Evolutionary conservation across 2,329 filamentous ascomycete species (phyloP).

Genomic region (Calonectria crousiana): DNA sequence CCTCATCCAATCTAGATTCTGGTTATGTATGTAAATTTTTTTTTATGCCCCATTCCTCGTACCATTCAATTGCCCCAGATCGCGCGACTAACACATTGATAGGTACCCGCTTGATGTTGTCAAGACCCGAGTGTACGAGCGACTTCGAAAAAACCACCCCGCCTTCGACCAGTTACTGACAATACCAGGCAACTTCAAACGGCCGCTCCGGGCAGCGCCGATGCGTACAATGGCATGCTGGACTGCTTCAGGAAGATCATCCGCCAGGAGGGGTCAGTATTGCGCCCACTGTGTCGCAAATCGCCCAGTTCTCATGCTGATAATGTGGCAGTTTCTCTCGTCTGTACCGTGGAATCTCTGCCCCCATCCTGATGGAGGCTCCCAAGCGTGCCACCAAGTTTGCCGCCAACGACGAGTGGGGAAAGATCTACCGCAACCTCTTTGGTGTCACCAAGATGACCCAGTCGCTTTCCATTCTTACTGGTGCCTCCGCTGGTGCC

Average conservation of each 20-base stretch:
- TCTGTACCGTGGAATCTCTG: conserved; percentile 94
- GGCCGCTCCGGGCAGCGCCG: conserved; percentile 77
- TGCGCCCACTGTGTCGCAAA: conserved; percentile 21
- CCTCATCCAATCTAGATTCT: conserved; percentile 72
- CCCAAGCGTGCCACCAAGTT: conserved; percentile 97
- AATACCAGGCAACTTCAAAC: conserved; percentile 84
- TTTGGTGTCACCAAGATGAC: conserved; percentile 91
- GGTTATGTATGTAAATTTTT: conserved; percentile 74
- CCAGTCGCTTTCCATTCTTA: conserved; percentile 91
- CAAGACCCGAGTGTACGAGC: conserved; percentile 92
- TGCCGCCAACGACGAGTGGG: conserved; percentile 98
- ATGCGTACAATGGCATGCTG: conserved; percentile 95
- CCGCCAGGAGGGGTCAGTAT: conserved; percentile 86
- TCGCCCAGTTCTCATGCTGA: conserved; percentile 36
- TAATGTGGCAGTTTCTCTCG: conserved; percentile 76
- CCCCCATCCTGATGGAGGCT: conserved; percentile 98
- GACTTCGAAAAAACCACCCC: conserved; percentile 35
- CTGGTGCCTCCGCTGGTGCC: conserved; percentile 92
- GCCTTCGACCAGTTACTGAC: conserved; percentile 35
- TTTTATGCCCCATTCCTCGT: conserved; percentile 20
- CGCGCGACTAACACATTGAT: conserved; percentile 33
- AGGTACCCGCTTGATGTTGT: conserved; percentile 99
- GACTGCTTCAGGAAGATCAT: conserved; percentile 99
- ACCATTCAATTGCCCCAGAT: not conserved
- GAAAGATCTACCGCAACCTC: conserved; percentile 88